Percentiles rank a stretch among this genome's conserved stretches.
phyloP scores from a whole-genome alignment of 1,139 yeast species.

The Lodderomyces metapsilosis region DNA sequence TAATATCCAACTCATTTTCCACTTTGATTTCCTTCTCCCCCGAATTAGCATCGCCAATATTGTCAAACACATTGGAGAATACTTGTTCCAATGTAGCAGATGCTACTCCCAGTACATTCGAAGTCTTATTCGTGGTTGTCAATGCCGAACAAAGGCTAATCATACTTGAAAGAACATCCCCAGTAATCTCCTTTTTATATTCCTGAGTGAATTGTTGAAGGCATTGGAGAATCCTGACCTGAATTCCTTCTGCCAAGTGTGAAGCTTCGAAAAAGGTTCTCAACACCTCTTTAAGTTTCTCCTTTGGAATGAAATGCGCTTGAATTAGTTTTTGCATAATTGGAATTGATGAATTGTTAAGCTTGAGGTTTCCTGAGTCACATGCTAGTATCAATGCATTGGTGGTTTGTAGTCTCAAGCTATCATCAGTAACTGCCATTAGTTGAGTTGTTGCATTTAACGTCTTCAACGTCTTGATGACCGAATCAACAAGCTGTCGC shows the following conservation, averaged over 20 bases:
- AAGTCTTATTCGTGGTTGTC: conserved; percentile 65
- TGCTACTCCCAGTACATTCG: conserved; percentile 87
- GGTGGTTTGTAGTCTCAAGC: conserved; percentile 51
- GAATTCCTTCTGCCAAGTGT: conserved; percentile 76
- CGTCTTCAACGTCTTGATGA: conserved; percentile 49
- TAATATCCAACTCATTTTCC: conserved; percentile 43
- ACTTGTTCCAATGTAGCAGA: conserved; percentile 90
- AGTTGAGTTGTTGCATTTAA: conserved; percentile 18
- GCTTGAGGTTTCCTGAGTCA: conserved; percentile 69
- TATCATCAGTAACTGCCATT: conserved; percentile 22
- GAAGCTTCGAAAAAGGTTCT: conserved; percentile 73
- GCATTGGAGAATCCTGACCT: conserved; percentile 81
- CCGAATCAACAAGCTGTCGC: conserved; percentile 62
- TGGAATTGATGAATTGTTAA: conserved; percentile 69
- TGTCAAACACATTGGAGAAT: conserved; percentile 72
- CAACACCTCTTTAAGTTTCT: conserved; percentile 53
- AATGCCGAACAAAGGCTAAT: conserved; percentile 69
- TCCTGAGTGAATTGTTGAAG: conserved; percentile 72
- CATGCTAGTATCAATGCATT: conserved; percentile 75
- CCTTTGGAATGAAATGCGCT: conserved; percentile 46
- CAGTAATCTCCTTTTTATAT: conserved; percentile 57
- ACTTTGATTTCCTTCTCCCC: conserved; percentile 31
- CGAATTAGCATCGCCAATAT: conserved; percentile 18
- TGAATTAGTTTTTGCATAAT: conserved; percentile 61
- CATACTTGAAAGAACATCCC: conserved; percentile 55